Conservation (phyloP, 768 basidiomycete genomes). For the Mycena amicta region DNA sequence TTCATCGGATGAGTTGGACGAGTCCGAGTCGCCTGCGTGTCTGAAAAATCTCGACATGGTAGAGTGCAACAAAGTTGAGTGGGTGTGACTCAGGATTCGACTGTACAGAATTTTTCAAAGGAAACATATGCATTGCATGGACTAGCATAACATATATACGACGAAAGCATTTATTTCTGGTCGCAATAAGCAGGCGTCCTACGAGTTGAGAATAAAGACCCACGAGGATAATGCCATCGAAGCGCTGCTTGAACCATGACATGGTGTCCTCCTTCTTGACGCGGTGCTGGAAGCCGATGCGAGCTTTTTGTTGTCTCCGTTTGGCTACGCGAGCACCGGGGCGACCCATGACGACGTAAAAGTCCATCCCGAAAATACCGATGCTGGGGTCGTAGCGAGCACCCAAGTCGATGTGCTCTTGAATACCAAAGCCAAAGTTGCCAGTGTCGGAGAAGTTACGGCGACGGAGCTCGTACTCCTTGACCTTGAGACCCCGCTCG, state of each 20-base stretch:
- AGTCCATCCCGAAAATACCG: constrained; percentile 99
- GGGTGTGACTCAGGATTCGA: not conserved
- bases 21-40: constrained; percentile 79
- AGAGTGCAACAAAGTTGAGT: not conserved
- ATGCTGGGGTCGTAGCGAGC: constrained; percentile 98
- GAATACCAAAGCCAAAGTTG: constrained; percentile 99
- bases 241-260: constrained; percentile 99
- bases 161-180: constrained; percentile 20
- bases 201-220: constrained; percentile 29
- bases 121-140: constrained; percentile 21
- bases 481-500: constrained; percentile 98
- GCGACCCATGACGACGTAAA: constrained; percentile 96
- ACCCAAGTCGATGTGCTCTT: constrained; percentile 99
- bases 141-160: constrained; percentile 12
- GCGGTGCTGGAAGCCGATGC: constrained; percentile 85
- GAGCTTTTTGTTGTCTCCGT: constrained; percentile 86
- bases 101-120: not conserved
- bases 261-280: constrained; percentile 96
- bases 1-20: constrained; percentile 67
- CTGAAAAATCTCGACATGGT: constrained; percentile 89
- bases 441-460: constrained; percentile 98
- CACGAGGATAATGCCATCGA: constrained; percentile 96
- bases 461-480: constrained; percentile 98
- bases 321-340: constrained; percentile 90
- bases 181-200: not conserved